Evolutionary conservation across 2,329 filamentous ascomycete species (phyloP), one percentile per base, ranked within the genome.

Genomic region (Colletotrichum karsti): DNA sequence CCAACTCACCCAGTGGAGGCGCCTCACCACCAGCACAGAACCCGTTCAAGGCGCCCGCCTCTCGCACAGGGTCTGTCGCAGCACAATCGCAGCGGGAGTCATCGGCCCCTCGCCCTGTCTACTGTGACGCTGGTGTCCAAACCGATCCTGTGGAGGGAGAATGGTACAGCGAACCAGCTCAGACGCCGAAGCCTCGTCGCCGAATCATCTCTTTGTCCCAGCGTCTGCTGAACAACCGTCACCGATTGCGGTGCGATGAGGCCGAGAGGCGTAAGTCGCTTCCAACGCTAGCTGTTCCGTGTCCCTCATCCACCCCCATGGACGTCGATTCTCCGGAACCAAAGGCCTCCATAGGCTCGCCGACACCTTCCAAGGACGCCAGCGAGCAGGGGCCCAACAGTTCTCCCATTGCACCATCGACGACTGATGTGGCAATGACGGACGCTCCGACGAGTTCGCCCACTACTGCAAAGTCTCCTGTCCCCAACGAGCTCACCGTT

Each of bases 81-180:
- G 63, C 72, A 39, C 71, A 72, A 4, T 82, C 82, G 2, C 79
- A 82, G 7, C 81, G 78, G 46, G 73, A 77, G 4, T 84, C 85
- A 1, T 73, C 76, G 1, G 74, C 76, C 1, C 78, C 81, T 3
- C 78, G 79, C 10, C 75, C 80, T 7, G 78, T 79, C 15, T 90
- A 90, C 70, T 78, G 83, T 56, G 84, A 89, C 72, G 84, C 79
- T 9, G 76, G 79, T 5, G 82, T 87, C 2, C 88, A 90, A 72
- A 90, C 88, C 0, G 87, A 89, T 30, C 81, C 83, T 0, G 85
- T 86, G 1, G 80, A 83, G 33, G 85, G 84, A 13, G 84, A 84
- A 65, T 88, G 85, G 85, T 88, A 84, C 67, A 85, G 82, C 68
- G 77, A 79, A 30, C 71, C 75, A 2, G 72, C 65, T 5, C 76